Evolutionary conservation across 805 yeast genomes (phyloP).

Genomic region (Lipomyces starkeyi): DNA sequence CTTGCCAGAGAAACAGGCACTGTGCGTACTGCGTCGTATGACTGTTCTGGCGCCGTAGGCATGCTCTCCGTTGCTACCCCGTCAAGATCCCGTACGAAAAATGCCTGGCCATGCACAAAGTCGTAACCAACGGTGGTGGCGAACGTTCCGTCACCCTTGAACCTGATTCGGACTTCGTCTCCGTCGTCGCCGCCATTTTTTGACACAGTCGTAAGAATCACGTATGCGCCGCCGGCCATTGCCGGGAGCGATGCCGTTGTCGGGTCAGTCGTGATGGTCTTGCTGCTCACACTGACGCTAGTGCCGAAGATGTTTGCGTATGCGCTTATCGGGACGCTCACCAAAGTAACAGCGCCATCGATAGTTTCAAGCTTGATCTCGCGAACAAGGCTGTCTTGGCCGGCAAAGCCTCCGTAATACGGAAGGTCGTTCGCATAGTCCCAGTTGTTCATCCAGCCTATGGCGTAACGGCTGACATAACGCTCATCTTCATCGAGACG

Average conservation of each 20-base stretch:
- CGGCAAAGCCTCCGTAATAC: not conserved
- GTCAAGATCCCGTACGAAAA: not conserved
- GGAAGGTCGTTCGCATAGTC: not conserved
- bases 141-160: conserved; percentile 9
- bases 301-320: not conserved
- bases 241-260: not conserved
- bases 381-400: not conserved
- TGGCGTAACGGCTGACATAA: not conserved
- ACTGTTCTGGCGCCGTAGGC: not conserved
- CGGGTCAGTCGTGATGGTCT: not conserved
- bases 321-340: not conserved
- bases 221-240: conserved; percentile 10
- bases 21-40: not conserved
- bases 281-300: not conserved
- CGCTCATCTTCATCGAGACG: not conserved
- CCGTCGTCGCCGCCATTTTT: conserved; percentile 3
- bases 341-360: not conserved
- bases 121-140: conserved; percentile 4
- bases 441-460: not conserved
- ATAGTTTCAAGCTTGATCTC: not conserved
- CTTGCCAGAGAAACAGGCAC: not conserved
- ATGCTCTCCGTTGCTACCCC: not conserved
- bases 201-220: not conserved
- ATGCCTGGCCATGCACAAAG: not conserved
- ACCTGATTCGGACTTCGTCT: conserved; percentile 7